Conservation (phyloP, 169 alveolate genomes). For the Plasmodium blacklocki region DNA sequence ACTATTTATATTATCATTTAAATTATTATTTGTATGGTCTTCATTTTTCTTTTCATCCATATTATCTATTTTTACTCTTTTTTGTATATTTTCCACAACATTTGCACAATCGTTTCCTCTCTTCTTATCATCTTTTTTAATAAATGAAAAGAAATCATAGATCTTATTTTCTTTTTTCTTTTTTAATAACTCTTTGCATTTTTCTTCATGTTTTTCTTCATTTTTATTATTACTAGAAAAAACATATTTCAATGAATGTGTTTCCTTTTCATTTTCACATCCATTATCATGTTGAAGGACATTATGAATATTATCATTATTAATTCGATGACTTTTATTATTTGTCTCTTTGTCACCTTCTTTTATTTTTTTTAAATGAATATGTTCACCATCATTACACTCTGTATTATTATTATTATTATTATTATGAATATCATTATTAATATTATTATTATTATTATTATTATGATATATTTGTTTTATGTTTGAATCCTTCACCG, state of each 20-base stretch:
- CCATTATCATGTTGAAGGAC: no score
- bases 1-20: not conserved
- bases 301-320: not conserved
- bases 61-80: constrained; percentile 14
- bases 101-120: constrained; percentile 9
- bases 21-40: not conserved
- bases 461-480: not conserved
- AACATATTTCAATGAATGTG: not conserved
- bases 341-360: not conserved
- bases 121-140: constrained; percentile 43
- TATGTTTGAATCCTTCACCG: not conserved
- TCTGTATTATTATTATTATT: not conserved
- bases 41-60: not conserved
- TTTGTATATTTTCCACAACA: constrained; percentile 6
- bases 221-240: not conserved
- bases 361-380: not conserved
- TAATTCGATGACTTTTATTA: not conserved
- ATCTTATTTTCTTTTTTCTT: constrained; percentile 2
- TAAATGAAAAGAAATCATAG: constrained; percentile 24
- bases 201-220: not conserved
- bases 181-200: not conserved
- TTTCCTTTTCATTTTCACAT: not conserved
- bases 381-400: not conserved
- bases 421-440: no score
- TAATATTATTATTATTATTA: no score